Conservation (phyloP, 345 rosid genomes). For the Pugionium cornutum region DNA sequence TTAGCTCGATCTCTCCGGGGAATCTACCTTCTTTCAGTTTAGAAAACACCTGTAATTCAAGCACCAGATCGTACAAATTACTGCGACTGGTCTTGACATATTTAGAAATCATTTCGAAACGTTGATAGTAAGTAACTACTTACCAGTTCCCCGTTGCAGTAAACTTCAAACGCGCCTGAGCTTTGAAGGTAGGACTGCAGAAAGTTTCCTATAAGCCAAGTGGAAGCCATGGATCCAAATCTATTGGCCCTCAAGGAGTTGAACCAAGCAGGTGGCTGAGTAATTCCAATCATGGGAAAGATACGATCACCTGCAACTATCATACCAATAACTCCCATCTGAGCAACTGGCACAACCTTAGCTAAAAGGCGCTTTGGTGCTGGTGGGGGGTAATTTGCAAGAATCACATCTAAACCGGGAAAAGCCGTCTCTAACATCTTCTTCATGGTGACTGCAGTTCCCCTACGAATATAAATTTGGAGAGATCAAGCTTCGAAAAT, state of each 20-base stretch:
- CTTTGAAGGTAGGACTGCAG: slow-evolving; percentile 81
- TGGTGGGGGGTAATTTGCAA: slow-evolving; percentile 78
- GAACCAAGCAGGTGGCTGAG: slow-evolving; percentile 73
- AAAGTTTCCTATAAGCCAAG: slow-evolving; percentile 87
- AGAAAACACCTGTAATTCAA: slow-evolving; percentile 64
- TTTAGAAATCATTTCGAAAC: not conserved
- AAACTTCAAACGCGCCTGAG: slow-evolving; percentile 90
- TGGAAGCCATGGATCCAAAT: slow-evolving; percentile 81
- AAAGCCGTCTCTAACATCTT: slow-evolving; percentile 77
- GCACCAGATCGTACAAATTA: slow-evolving; percentile 13
- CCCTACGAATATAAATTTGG: slow-evolving; percentile 43
- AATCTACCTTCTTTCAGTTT: slow-evolving; percentile 78
- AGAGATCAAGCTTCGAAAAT: not conserved
- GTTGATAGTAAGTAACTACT: slow-evolving; percentile 24
- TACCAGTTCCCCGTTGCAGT: slow-evolving; percentile 66
- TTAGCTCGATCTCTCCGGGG: slow-evolving; percentile 83
- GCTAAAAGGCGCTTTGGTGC: slow-evolving; percentile 67
- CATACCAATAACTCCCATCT: slow-evolving; percentile 69
- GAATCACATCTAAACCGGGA: slow-evolving; percentile 74
- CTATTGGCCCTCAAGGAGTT: slow-evolving; percentile 69
- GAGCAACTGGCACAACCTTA: slow-evolving; percentile 67
- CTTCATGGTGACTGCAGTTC: slow-evolving; percentile 74
- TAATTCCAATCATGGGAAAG: slow-evolving; percentile 70
- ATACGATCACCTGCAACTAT: slow-evolving; percentile 78
- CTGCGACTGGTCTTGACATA: slow-evolving; percentile 5